Conservation (phyloP, 139 green algal species). For the Zygnema circumcarinatum region DNA sequence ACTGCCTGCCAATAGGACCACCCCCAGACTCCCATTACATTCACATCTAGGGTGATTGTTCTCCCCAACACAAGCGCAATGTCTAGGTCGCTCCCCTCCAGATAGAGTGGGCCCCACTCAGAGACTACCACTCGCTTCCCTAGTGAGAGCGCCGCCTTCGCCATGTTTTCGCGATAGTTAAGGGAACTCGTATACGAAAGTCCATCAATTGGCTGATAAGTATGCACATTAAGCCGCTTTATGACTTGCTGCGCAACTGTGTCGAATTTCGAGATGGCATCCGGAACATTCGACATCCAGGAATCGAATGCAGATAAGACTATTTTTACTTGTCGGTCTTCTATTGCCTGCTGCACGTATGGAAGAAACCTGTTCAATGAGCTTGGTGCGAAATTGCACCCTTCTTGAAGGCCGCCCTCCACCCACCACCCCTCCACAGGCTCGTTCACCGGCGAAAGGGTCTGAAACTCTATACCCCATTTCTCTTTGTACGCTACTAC, state of each 20-base stretch:
- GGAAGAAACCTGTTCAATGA: not conserved
- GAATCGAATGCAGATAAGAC: not conserved
- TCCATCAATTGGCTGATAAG: not conserved
- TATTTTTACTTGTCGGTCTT: not conserved
- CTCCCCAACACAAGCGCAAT: constrained; percentile 44
- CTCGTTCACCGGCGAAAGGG: constrained; percentile 63
- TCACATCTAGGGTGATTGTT: constrained; percentile 47
- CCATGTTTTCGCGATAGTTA: not conserved
- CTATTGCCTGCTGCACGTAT: not conserved
- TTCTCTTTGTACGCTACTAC: constrained; percentile 33
- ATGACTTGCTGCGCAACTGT: not conserved
- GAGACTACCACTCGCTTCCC: constrained; percentile 57
- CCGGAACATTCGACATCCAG: not conserved
- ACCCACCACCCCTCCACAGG: constrained; percentile 47
- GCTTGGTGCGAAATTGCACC: constrained; percentile 45
- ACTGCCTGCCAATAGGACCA: constrained; percentile 62
- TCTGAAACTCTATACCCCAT: constrained; percentile 35
- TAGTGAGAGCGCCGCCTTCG: constrained; percentile 5
- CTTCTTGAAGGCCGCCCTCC: constrained; percentile 59
- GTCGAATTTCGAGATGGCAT: not conserved
- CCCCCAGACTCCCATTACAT: constrained; percentile 34
- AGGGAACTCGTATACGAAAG: not conserved
- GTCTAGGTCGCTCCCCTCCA: constrained; percentile 5
- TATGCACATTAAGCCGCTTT: not conserved
- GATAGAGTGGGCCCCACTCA: constrained; percentile 43